Evolutionary conservation across 345 rosid genomes (phyloP), one percentile per base, ranked within the genome.

Genomic region (Eucalyptus viminalis): DNA sequence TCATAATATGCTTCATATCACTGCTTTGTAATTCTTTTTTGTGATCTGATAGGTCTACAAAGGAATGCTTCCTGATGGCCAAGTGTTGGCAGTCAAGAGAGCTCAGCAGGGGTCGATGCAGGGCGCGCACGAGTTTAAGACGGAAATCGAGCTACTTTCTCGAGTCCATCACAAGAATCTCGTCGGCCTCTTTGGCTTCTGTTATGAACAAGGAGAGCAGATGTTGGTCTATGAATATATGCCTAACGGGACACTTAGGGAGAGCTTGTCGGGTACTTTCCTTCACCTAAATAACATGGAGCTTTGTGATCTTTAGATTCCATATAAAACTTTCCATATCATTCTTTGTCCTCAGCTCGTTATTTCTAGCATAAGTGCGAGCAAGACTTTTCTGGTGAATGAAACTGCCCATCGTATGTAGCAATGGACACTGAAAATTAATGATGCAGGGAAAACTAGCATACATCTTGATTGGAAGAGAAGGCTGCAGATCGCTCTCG

Each of bases 161-260:
- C 91, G 99, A 87, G 99, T 97, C 87, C 99, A 97, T 91, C 99
- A 97, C 94, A 97, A 95, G 92, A 97, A 97, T 91, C 96, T 97
- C 11, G 96, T 97, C 9, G 97, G 96, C 29, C 99, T 97, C 87
- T 94, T 97, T 6, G 99, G 99, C 5, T 97, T 97, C 90, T 97
- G 98, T 88, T 97, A 95, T 45, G 98, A 97, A 86, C 98, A 96
- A 93, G 98, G 99, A 85, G 99, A 97, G 67, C 99, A 97, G 91
- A 96, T 97, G 96, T 94, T 97, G 88, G 96, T 96, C 49, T 97
- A 97, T 86, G 99, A 97, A 90, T 97, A 60, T 90, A 94, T 97
- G 98, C 92, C 99, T 62, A 96, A 96, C n/a, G 98, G 99, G 90
- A 94, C 97, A 47, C 95, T 97, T 5, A 92, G 96, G 89, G 98